These are phyloP conservation scores for Suhomyces bokatorum DNA, from an alignment of 1,139 yeast species.

Conservation along the genomic window DNA sequence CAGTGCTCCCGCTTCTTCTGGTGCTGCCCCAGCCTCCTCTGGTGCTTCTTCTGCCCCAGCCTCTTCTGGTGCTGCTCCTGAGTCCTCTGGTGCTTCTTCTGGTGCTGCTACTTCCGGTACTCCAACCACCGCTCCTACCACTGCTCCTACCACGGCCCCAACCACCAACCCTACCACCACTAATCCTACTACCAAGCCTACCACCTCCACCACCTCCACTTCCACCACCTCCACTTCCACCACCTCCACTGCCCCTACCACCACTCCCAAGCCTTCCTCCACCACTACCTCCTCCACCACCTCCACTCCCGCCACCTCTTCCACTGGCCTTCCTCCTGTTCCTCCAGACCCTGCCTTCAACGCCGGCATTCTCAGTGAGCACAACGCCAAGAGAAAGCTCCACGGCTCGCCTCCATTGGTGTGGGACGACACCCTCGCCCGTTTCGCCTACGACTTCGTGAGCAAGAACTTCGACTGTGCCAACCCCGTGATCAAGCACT, in stretches of 20 bases:
- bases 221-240: conserved; percentile 1
- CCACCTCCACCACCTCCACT: background rate
- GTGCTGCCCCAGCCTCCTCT: conserved; percentile 1
- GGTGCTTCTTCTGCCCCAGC: conserved; percentile 11
- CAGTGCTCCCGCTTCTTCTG: background rate
- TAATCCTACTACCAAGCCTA: background rate
- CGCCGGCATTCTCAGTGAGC: conserved; percentile 43
- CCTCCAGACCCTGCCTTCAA: conserved; percentile 15
- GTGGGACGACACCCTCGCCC: conserved; percentile 51
- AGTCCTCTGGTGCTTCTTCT: conserved; percentile 2
- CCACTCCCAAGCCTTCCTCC: conserved; percentile 1
- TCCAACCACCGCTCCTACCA: conserved; percentile 14
- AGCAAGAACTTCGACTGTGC: conserved; percentile 49
- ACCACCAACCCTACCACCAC: conserved; percentile 2
- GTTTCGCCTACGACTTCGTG: conserved; percentile 49
- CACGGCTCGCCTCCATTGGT: conserved; percentile 49
- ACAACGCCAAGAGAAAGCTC: conserved; percentile 54
- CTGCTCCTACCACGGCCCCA: conserved; percentile 9
- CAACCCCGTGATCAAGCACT: conserved; percentile 52
- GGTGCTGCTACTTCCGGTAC: conserved; percentile 4
- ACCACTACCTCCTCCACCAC: conserved; percentile 2
- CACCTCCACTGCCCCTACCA: background rate
- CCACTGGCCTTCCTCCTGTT: conserved; percentile 10
- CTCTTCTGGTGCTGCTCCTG: conserved; percentile 2
- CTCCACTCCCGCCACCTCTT: conserved; percentile 6